Conservation (phyloP, 306 rosid genomes). For the Begonia masoniana region DNA sequence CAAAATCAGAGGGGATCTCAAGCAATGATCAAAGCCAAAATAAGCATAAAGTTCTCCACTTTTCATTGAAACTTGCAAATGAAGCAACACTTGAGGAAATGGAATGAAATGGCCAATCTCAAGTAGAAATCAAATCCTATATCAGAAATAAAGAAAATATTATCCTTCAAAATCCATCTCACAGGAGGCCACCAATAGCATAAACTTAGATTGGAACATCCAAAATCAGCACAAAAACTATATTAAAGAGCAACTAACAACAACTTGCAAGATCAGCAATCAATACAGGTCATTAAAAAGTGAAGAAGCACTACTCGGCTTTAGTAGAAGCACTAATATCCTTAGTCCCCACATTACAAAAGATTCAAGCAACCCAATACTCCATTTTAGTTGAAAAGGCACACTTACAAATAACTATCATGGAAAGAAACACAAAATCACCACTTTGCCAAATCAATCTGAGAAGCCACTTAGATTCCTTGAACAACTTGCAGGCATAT, state of each 20-base stretch:
- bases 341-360: constrained; percentile 39
- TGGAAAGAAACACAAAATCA: background rate
- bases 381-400: constrained; percentile 10
- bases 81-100: constrained; percentile 24
- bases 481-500: background rate
- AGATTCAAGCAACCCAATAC: no score
- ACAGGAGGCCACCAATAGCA: constrained; percentile 10
- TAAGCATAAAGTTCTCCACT: constrained; percentile 20
- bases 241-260: constrained; percentile 27
- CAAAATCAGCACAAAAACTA: constrained; percentile 29
- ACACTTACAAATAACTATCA: background rate
- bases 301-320: constrained; percentile 21
- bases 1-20: constrained; percentile 22
- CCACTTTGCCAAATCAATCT: constrained; percentile 10
- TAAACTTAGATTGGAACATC: constrained; percentile 23
- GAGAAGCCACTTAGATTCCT: constrained; percentile 4
- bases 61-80: constrained; percentile 21
- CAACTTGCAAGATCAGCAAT: constrained; percentile 56
- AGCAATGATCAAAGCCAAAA: constrained; percentile 17
- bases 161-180: constrained; percentile 8
- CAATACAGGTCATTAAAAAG: constrained; percentile 24
- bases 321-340: constrained; percentile 24
- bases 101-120: constrained; percentile 26
- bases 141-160: constrained; percentile 18
- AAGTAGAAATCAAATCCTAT: constrained; percentile 34